Percentiles rank a stretch among this genome's conserved stretches.
Conservation (phyloP, 306 rosid species). For the Begonia peltatifolia region DNA sequence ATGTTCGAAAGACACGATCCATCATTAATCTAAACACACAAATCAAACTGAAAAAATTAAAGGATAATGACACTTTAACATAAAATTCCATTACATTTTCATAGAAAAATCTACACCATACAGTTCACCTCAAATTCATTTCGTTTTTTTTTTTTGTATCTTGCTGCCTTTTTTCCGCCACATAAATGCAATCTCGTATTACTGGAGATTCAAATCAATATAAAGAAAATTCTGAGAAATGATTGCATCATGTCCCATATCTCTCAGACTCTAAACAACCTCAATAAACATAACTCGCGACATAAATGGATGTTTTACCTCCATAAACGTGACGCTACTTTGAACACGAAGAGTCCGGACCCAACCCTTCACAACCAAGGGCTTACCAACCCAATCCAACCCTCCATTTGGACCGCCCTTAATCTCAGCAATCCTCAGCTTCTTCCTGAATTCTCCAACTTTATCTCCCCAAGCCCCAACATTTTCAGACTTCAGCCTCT, state of each 20-base stretch:
- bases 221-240: no score
- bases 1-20: conserved; percentile 90
- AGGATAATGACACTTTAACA: conserved; percentile 1
- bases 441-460: conserved; percentile 64
- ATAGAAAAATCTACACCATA: background rate
- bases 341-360: conserved; percentile 79
- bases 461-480: conserved; percentile 14
- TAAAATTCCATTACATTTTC: background rate
- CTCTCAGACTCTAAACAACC: background rate
- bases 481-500: conserved; percentile 14
- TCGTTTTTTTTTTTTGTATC: background rate
- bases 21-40: conserved; percentile 51
- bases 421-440: conserved; percentile 49
- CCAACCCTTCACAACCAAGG: conserved; percentile 54
- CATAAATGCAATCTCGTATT: no score
- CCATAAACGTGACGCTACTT: conserved; percentile 69
- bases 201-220: no score
- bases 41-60: background rate
- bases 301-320: conserved; percentile 25
- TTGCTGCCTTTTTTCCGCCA: no score
- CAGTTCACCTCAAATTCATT: background rate
- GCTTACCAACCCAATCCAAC: conserved; percentile 40
- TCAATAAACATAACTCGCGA: background rate
- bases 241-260: no score
- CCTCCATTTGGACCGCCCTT: conserved; percentile 45